These are phyloP conservation scores for Phragmites australis DNA, from an alignment of 176 grass and related monocot genomes.

Conservation along the genomic window DNA sequence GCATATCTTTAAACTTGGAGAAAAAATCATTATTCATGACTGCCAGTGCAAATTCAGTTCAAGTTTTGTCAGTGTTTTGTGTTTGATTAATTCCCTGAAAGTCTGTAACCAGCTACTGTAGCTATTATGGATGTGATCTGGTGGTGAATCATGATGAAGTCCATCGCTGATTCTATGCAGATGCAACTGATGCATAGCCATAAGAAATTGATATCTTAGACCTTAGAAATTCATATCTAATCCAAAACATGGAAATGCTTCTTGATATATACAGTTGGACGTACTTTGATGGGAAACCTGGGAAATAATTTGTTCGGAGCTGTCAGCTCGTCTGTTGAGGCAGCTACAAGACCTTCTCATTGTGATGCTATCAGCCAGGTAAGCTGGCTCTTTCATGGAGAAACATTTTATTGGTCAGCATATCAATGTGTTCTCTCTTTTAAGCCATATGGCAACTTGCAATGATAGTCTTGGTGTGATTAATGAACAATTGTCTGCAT, in stretches of 20 bases:
- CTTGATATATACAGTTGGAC: constrained; percentile 46
- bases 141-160: not conserved
- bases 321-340: constrained; percentile 32
- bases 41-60: not conserved
- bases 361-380: constrained; percentile 63
- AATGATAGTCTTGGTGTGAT: too few relatives aligned
- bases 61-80: not conserved
- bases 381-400: not conserved
- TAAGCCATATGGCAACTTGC: not conserved
- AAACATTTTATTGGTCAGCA: not conserved
- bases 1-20: not conserved
- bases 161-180: not conserved
- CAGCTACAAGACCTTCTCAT: constrained; percentile 31
- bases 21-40: not conserved
- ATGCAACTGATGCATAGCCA: not conserved
- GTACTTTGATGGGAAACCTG: constrained; percentile 52
- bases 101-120: not conserved
- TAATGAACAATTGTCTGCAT: not conserved
- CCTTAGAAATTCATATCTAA: not conserved
- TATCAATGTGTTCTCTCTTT: not conserved
- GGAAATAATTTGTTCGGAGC: constrained; percentile 54
- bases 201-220: not conserved
- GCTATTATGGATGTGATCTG: not conserved
- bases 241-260: constrained; percentile 15
- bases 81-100: too few relatives aligned